Conservation (phyloP, 768 basidiomycete species). For the Pholiota conissans region DNA sequence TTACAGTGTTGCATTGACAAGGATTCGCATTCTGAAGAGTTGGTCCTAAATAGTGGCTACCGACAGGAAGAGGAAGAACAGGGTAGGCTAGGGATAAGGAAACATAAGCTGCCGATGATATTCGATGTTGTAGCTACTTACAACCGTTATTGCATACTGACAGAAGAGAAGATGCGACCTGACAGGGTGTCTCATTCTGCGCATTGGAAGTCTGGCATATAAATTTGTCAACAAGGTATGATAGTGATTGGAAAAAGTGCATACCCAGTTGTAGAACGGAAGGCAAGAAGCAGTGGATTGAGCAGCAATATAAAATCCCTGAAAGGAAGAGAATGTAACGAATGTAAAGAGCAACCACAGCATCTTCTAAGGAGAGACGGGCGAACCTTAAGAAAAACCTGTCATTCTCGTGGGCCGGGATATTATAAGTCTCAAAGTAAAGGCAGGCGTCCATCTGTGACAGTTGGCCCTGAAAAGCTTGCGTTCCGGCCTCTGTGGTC, state of each 20-base stretch:
- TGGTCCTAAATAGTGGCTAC: slow-evolving; percentile 41
- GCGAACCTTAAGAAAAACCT: slow-evolving; percentile 16
- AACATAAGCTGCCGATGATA: not conserved
- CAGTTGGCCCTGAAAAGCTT: slow-evolving; percentile 28
- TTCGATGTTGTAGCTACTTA: slow-evolving; percentile 23
- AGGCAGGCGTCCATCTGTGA: slow-evolving; percentile 24
- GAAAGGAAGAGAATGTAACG: slow-evolving; percentile 22
- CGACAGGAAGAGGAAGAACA: slow-evolving; percentile 28
- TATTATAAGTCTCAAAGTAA: slow-evolving; percentile 15
- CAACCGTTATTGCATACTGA: slow-evolving; percentile 41
- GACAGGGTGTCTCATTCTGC: slow-evolving; percentile 45
- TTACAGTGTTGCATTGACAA: slow-evolving; percentile 58
- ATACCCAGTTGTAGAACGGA: slow-evolving; percentile 42
- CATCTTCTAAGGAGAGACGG: slow-evolving; percentile 22
- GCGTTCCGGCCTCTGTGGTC: slow-evolving; percentile 17
- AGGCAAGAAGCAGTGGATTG: slow-evolving; percentile 42
- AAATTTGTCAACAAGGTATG: not conserved
- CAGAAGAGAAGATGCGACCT: slow-evolving; percentile 42
- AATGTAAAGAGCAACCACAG: slow-evolving; percentile 21
- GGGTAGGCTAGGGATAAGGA: slow-evolving; percentile 27
- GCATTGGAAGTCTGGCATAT: slow-evolving; percentile 42
- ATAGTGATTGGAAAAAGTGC: slow-evolving; percentile 4
- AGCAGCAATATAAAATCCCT: slow-evolving; percentile 22
- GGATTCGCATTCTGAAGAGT: slow-evolving; percentile 32
- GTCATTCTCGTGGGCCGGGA: not conserved